Percentiles rank a stretch among this genome's conserved stretches.
phyloP scores from a whole-genome alignment of 208 protist species.

The Strigomonas galati region DNA sequence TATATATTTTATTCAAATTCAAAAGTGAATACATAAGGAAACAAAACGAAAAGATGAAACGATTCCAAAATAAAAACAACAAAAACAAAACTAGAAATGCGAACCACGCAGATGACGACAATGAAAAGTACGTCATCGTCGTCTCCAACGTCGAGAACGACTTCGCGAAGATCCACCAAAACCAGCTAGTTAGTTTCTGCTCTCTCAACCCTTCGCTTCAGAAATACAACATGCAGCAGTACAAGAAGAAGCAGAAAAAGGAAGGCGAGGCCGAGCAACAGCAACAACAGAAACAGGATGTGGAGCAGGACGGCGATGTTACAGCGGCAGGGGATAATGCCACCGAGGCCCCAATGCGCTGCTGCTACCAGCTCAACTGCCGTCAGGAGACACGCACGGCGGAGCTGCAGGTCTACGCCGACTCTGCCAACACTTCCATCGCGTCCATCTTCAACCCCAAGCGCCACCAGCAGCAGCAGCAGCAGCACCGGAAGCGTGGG shows the following conservation, averaged over 20 bases:
- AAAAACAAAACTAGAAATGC: neutral
- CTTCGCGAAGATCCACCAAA: slow-evolving; percentile 66
- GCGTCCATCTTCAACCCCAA: slow-evolving; percentile 33
- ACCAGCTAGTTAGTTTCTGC: slow-evolving; percentile 43
- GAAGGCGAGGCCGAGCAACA: neutral
- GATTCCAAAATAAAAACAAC: neutral
- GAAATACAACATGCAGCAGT: too few species aligned
- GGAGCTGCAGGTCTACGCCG: slow-evolving; percentile 54
- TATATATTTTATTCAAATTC: neutral
- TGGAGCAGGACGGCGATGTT: neutral
- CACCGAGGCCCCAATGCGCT: slow-evolving; percentile 10
- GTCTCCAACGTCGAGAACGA: slow-evolving; percentile 87
- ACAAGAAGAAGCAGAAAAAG: neutral
- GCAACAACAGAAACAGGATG: neutral
- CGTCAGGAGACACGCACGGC: slow-evolving; percentile 76
- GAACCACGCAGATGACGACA: neutral
- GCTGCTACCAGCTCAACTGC: slow-evolving; percentile 54
- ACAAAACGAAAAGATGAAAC: too few species aligned
- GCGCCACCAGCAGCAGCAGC: slow-evolving; percentile 4
- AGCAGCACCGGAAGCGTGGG: slow-evolving; percentile 7
- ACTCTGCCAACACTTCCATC: slow-evolving; percentile 49
- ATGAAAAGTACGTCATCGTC: slow-evolving; percentile 58
- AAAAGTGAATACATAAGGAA: neutral
- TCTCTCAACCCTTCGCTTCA: slow-evolving; percentile 25
- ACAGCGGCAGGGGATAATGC: neutral